A percentile compares a stretch with the other conserved stretches of the same genome.
Conservation (phyloP, 2,329 filamentous ascomycete genomes). For the Colletotrichum sp. region DNA sequence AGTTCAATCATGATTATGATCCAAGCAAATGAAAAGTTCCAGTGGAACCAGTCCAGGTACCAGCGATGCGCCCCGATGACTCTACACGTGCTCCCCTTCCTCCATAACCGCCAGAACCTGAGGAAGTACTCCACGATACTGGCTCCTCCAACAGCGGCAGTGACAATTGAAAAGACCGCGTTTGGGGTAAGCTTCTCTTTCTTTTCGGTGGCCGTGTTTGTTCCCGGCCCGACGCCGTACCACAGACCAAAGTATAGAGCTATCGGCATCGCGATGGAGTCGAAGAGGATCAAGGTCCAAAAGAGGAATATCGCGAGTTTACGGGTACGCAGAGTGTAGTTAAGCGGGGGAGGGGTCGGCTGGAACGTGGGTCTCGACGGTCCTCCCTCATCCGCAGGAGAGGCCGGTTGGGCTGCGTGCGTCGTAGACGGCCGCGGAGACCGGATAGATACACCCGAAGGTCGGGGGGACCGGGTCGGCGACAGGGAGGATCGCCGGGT, state of each 20-base stretch:
- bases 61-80: conserved; percentile 36
- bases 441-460: background rate
- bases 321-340: conserved; percentile 31
- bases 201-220: conserved; percentile 39
- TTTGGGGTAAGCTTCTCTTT: conserved; percentile 25
- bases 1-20: conserved; percentile 61
- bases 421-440: background rate
- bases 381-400: background rate
- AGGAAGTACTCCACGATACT: conserved; percentile 60
- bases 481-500: background rate
- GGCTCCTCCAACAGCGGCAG: conserved; percentile 54
- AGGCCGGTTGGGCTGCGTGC: background rate
- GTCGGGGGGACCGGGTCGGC: background rate
- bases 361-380: background rate
- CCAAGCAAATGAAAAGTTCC: conserved; percentile 60
- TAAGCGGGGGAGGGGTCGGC: conserved; percentile 17
- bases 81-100: conserved; percentile 55
- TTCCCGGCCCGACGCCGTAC: conserved; percentile 47
- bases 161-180: conserved; percentile 57
- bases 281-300: conserved; percentile 63
- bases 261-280: conserved; percentile 63
- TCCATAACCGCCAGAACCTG: conserved; percentile 56
- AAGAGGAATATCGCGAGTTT: conserved; percentile 63
- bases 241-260: conserved; percentile 65
- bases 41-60: conserved; percentile 62